A percentile compares a stretch with the other conserved stretches of the same genome.
phyloP scores from a whole-genome alignment of 1,284 basidiomycete species.

The Ustilago vetiveriae region DNA sequence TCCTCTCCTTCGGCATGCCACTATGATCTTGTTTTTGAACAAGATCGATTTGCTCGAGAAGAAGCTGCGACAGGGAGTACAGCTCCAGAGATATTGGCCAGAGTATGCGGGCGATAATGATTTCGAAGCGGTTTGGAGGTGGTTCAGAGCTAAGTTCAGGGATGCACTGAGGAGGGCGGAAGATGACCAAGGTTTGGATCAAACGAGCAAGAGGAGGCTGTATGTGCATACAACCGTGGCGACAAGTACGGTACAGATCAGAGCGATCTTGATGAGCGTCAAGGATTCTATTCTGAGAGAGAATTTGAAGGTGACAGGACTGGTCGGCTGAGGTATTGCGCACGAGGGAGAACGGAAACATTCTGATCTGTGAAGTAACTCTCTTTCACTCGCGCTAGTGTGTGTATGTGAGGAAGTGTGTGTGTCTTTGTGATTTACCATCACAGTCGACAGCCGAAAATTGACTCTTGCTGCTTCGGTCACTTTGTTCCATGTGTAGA shows the following conservation, averaged over 20 bases:
- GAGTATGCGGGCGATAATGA: constrained; percentile 48
- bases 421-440: too few species aligned
- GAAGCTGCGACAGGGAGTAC: constrained; percentile 28
- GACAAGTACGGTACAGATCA: constrained; percentile 51
- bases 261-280: constrained; percentile 50
- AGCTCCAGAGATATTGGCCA: constrained; percentile 21
- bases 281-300: constrained; percentile 49
- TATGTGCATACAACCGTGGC: constrained; percentile 56
- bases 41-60: constrained; percentile 53
- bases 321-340: constrained; percentile 12
- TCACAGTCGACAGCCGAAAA: too few species aligned
- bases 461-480: too few species aligned
- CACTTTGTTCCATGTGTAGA: too few species aligned
- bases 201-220: constrained; percentile 25
- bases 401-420: too few species aligned
- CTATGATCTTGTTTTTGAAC: constrained; percentile 55
- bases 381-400: too few species aligned
- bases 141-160: constrained; percentile 44
- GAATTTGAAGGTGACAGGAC: constrained; percentile 30
- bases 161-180: constrained; percentile 17
- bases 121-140: constrained; percentile 51
- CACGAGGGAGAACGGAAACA: too few species aligned
- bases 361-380: too few species aligned
- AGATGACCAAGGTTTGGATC: constrained; percentile 1
- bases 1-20: constrained; percentile 30